Conservation (phyloP, 1,284 basidiomycete genomes). For the Ustilago trichophora region DNA sequence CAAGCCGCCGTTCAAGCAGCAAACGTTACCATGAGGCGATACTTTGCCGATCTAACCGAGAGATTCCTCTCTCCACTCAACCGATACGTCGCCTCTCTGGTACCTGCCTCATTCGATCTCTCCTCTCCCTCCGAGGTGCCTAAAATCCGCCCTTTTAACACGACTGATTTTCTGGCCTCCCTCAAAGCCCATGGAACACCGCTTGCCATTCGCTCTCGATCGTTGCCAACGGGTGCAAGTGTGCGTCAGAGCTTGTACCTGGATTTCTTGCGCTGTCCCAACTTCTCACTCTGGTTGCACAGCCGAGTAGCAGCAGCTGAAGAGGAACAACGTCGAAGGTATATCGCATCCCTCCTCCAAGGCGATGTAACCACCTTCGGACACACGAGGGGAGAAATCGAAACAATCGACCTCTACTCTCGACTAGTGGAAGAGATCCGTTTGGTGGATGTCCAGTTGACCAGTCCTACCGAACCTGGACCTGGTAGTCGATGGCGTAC, state of each 20-base stretch:
- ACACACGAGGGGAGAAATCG: conserved; percentile 47
- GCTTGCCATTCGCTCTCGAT: conserved; percentile 56
- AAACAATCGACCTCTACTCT: conserved; percentile 56
- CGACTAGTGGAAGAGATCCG: conserved; percentile 56
- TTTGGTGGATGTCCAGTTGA: conserved; percentile 45
- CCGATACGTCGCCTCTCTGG: conserved; percentile 83
- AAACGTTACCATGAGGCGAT: conserved; percentile 75
- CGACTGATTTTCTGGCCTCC: conserved; percentile 80
- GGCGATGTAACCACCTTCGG: conserved; percentile 58
- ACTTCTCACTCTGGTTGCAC: conserved; percentile 63
- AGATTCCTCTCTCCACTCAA: conserved; percentile 89
- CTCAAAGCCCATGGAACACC: conserved; percentile 77
- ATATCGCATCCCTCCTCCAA: conserved; percentile 49
- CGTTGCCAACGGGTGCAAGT: conserved; percentile 56
- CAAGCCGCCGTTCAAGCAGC: conserved; percentile 21
- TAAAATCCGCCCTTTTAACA: conserved; percentile 76
- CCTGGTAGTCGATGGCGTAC: conserved; percentile 55
- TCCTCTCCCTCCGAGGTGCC: conserved; percentile 49
- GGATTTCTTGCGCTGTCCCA: conserved; percentile 61
- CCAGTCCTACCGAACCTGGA: conserved; percentile 37
- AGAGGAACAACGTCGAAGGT: conserved; percentile 57
- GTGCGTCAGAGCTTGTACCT: conserved; percentile 57
- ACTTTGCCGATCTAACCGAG: conserved; percentile 87
- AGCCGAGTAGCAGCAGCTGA: conserved; percentile 51
- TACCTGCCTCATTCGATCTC: conserved; percentile 46